Evolutionary conservation across 2,329 filamentous ascomycete species (phyloP).

Genomic region (Arthrobotrys musiformis): DNA sequence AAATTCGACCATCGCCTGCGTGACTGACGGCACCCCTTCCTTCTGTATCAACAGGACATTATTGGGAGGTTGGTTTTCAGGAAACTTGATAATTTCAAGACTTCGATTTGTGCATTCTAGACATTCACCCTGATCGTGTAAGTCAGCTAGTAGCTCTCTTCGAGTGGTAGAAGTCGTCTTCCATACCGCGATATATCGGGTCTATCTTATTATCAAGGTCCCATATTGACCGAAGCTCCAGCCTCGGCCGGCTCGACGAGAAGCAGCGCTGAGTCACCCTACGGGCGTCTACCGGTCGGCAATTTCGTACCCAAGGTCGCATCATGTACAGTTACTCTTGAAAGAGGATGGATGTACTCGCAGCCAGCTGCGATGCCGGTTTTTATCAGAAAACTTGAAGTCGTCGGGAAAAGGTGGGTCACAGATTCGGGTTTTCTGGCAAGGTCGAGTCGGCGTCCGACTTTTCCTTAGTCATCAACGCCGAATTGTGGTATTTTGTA

Average conservation of each 20-base stretch:
- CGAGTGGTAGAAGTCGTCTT: not conserved
- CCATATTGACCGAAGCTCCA: conserved; percentile 53
- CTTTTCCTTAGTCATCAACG: not conserved
- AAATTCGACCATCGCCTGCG: conserved; percentile 67
- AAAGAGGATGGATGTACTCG: not conserved
- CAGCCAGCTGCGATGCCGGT: conserved; percentile 32
- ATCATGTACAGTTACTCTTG: not conserved
- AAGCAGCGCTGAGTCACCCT: conserved; percentile 15
- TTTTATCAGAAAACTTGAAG: not conserved
- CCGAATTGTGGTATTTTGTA: not conserved
- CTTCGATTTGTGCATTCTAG: conserved; percentile 51
- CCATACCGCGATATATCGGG: conserved; percentile 54
- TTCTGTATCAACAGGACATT: conserved; percentile 78
- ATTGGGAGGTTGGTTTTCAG: conserved; percentile 68
- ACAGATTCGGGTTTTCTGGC: not conserved
- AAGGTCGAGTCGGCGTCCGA: not conserved
- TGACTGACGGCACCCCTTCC: conserved; percentile 65
- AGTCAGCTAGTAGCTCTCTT: conserved; percentile 24
- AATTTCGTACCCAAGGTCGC: conserved; percentile 10
- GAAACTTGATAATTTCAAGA: conserved; percentile 48
- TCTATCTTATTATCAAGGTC: conserved; percentile 38
- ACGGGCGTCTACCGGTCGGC: not conserved
- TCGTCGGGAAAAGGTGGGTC: not conserved
- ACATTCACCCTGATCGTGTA: conserved; percentile 30
- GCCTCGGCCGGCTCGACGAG: conserved; percentile 13